Conservation (phyloP, 768 basidiomycete genomes). For the Boletus eberwhitei region DNA sequence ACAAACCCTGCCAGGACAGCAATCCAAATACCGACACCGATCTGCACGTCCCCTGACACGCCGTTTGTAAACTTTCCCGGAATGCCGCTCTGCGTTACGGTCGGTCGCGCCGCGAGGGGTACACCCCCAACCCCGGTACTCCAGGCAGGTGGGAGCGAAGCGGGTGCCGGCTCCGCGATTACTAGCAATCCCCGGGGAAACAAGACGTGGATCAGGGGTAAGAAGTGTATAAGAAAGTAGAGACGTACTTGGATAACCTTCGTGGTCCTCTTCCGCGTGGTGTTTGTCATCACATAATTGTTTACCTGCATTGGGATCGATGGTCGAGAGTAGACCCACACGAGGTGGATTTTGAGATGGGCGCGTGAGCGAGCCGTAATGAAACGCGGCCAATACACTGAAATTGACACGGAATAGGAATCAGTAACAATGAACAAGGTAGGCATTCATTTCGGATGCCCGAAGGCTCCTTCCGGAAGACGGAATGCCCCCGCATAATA, state of each 20-base stretch:
- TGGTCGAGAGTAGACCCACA: conserved; percentile 70
- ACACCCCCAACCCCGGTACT: conserved; percentile 29
- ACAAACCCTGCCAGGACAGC: conserved; percentile 6
- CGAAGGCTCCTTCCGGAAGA: conserved; percentile 12
- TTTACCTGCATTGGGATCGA: conserved; percentile 51
- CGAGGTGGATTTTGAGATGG: conserved; percentile 67
- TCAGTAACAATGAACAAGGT: neutral
- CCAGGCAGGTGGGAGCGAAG: conserved; percentile 21
- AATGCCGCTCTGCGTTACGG: conserved; percentile 8
- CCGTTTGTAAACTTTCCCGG: conserved; percentile 12
- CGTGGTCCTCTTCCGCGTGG: conserved; percentile 29
- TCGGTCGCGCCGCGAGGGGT: conserved; percentile 25
- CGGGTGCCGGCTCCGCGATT: conserved; percentile 41
- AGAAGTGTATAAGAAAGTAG: neutral
- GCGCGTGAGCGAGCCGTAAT: conserved; percentile 68
- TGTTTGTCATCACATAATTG: conserved; percentile 35
- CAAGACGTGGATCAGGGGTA: neutral
- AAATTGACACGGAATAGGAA: neutral
- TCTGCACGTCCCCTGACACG: conserved; percentile 8
- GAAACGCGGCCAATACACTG: conserved; percentile 64
- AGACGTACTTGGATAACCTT: conserved; percentile 30
- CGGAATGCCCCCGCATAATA: neutral
- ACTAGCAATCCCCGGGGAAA: conserved; percentile 26
- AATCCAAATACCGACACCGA: conserved; percentile 20
- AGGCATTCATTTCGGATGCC: conserved; percentile 8